Percentiles rank a stretch among this genome's conserved stretches.
Conservation (phyloP, 805 yeast species). For the Yarrowia keelungensis region DNA sequence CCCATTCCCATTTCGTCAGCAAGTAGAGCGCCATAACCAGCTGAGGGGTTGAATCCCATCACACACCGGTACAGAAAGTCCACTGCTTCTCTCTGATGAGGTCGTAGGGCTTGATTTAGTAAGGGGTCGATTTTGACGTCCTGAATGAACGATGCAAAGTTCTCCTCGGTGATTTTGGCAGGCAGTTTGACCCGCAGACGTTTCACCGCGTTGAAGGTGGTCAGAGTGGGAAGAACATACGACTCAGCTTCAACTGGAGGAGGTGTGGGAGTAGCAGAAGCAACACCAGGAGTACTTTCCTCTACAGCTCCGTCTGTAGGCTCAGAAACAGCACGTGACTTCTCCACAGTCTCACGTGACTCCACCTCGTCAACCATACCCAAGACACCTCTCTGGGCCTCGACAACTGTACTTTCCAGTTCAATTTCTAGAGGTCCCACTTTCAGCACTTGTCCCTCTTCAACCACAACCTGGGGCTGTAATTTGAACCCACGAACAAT, state of each 20-base stretch:
- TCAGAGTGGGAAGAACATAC: background rate
- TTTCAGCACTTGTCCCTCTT: slow-evolving; percentile 17
- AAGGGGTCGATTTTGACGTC: slow-evolving; percentile 53
- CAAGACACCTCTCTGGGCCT: slow-evolving; percentile 10
- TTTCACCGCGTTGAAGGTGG: slow-evolving; percentile 10
- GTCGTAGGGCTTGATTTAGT: slow-evolving; percentile 58
- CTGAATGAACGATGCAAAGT: slow-evolving; percentile 38
- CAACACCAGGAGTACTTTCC: background rate
- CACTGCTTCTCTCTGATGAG: slow-evolving; percentile 89
- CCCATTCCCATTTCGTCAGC: slow-evolving; percentile 99
- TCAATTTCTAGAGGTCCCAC: slow-evolving; percentile 30
- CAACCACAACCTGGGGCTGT: background rate
- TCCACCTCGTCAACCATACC: slow-evolving; percentile 4
- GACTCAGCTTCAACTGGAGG: background rate
- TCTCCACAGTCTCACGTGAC: background rate
- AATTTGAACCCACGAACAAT: slow-evolving; percentile 10
- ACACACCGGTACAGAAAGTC: slow-evolving; percentile 81
- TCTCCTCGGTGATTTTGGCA: slow-evolving; percentile 24
- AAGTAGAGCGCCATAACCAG: slow-evolving; percentile 73
- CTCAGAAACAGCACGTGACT: background rate
- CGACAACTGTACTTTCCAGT: slow-evolving; percentile 19
- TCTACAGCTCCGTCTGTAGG: background rate
- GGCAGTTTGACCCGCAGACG: slow-evolving; percentile 42
- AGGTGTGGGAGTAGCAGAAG: background rate
- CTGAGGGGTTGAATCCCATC: slow-evolving; percentile 64